These are phyloP conservation scores for Tolypocladium amazonense DNA, from an alignment of 2,329 filamentous ascomycete species.

Conservation along the genomic window DNA sequence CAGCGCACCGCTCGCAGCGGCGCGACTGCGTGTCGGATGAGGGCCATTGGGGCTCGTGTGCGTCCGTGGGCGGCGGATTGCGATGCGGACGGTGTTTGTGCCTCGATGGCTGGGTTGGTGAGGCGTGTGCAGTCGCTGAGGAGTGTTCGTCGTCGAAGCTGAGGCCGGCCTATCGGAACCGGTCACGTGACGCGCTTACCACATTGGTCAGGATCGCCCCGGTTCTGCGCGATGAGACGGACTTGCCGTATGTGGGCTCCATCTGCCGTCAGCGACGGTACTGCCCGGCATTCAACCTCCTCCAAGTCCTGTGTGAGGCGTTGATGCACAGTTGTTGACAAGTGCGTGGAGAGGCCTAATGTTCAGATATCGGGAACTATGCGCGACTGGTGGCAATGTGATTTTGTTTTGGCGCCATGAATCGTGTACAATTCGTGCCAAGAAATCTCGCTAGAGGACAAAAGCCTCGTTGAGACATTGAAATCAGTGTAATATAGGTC, in stretches of 20 bases:
- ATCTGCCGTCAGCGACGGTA: not conserved
- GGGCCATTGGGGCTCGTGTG: conserved; percentile 17
- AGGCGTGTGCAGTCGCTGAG: not conserved
- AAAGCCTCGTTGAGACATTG: not conserved
- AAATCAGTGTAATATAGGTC: not conserved
- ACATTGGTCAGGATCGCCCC: not conserved
- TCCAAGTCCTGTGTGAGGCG: not conserved
- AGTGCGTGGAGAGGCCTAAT: too few species aligned
- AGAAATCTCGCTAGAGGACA: not conserved
- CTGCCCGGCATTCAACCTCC: not conserved
- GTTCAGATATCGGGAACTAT: not conserved
- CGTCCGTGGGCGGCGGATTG: conserved; percentile 6
- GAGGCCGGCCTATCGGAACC: not conserved
- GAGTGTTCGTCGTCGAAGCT: not conserved
- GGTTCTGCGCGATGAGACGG: too few species aligned
- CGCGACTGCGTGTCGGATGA: conserved; percentile 24
- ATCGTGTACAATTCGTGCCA: not conserved
- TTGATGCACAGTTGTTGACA: not conserved
- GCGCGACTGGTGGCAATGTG: not conserved
- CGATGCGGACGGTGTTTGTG: conserved; percentile 11
- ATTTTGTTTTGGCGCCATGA: not conserved
- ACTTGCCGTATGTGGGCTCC: not conserved
- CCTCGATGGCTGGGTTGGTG: conserved; percentile 16
- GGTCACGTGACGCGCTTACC: not conserved
- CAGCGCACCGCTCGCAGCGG: conserved; percentile 26